Evolutionary conservation across 2,329 filamentous ascomycete species (phyloP).

Genomic region (Chrysosporium queenslandicum): DNA sequence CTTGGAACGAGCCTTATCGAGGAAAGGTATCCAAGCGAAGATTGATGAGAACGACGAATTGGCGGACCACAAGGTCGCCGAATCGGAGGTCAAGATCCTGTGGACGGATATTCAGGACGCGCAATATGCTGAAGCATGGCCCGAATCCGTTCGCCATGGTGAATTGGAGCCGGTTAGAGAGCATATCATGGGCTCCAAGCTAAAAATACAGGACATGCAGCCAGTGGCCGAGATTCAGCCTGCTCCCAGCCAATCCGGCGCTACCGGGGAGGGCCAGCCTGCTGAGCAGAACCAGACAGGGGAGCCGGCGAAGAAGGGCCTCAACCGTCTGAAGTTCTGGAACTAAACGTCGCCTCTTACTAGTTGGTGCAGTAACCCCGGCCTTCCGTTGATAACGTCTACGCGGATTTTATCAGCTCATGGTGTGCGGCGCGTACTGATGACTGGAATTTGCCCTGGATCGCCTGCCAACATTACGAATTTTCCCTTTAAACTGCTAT

Average conservation of each 20-base stretch:
- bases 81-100: conserved; percentile 34
- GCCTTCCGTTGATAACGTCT: not conserved
- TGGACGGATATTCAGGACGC: conserved; percentile 40
- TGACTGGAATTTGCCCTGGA: not conserved
- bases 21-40: conserved; percentile 21
- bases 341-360: not conserved
- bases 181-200: conserved; percentile 27
- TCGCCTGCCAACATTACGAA: not conserved
- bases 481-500: not conserved
- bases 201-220: conserved; percentile 18
- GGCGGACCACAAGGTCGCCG: conserved; percentile 21
- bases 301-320: conserved; percentile 11
- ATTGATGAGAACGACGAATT: conserved; percentile 21
- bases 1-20: conserved; percentile 18
- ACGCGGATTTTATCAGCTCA: not conserved
- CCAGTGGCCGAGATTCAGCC: not conserved
- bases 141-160: conserved; percentile 35
- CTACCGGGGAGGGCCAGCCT: not conserved
- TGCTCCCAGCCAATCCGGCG: not conserved
- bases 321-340: conserved; percentile 17
- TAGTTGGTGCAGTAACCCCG: not conserved
- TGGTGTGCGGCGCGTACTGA: not conserved
- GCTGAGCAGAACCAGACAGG: not conserved
- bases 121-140: conserved; percentile 35
- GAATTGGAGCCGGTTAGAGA: conserved; percentile 30